Evolutionary conservation across 164 flowering plant species (phyloP), one percentile per base, ranked within the genome.

Genomic region (Warburgia ugandensis): DNA sequence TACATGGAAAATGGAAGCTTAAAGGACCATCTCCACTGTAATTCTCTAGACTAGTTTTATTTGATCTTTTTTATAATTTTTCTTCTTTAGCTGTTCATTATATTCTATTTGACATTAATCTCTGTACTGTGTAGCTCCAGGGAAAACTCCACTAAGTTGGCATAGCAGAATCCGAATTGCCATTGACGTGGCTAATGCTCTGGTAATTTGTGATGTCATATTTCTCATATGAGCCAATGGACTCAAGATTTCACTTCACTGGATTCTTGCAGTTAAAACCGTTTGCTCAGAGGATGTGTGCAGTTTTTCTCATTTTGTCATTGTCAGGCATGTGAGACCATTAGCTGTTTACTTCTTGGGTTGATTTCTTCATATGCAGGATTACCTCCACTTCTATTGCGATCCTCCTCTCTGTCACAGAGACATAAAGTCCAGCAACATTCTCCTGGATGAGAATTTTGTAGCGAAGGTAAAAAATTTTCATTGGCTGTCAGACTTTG

Each of bases 351-450:
- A n/a, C n/a, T n/a, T n/a, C n/a, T n/a, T n/a, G n/a, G n/a, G n/a
- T n/a, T 52, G 42, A 21, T 50, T 45, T 52, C 59, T 42, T 38
- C 21, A 41, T 41, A 5, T 75, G 72, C 83, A 94, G 99, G 99
- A 94, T 59, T 94, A 94, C 61, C 94, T 94, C 53, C 99, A 94
- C 69, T 86, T 75, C 64, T 94, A 89, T 58, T 94, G 99, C 62
- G 80, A 94, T 65, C 99, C 97, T 45, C 96, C 99, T 60, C 76
- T 89, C 44, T 94, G 96, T 61, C 99, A 89, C 74, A 66, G 99
- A 69, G 99, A 94, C 72, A 81, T 89, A 26, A 89, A 94, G 62
- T 84, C 99, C 32, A 89, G 99, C 83, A 94, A 94, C 58, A 94
- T 89, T 61, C 64, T 94, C 64, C 71, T 94, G 33, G 97, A 84